Conservation (phyloP, 2,329 filamentous ascomycete genomes). For the Hymenotorrendiella dingleyae region DNA sequence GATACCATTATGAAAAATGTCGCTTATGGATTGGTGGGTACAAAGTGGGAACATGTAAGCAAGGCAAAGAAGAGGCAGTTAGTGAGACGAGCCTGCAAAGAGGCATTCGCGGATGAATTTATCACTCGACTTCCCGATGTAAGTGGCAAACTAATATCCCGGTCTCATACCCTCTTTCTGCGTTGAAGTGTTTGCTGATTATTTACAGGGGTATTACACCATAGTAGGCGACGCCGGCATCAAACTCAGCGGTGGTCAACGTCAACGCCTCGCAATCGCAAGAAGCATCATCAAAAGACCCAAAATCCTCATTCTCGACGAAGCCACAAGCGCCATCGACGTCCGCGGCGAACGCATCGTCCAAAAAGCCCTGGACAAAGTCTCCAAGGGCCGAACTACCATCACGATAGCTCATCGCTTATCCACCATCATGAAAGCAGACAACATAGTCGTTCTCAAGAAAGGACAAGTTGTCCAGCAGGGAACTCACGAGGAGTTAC, state of each 20-base stretch:
- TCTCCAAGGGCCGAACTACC: constrained; percentile 52
- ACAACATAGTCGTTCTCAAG: constrained; percentile 72
- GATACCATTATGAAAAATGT: constrained; percentile 58
- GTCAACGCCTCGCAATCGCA: constrained; percentile 32
- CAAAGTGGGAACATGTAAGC: constrained; percentile 14
- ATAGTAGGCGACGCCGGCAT: constrained; percentile 67
- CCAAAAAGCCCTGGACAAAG: constrained; percentile 45
- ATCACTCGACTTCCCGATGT: constrained; percentile 47
- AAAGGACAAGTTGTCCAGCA: constrained; percentile 67
- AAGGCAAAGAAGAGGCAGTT: constrained; percentile 13
- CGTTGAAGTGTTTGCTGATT: constrained; percentile 6
- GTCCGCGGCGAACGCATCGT: constrained; percentile 44
- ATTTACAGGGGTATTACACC: constrained; percentile 46
- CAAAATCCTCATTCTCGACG: constrained; percentile 63
- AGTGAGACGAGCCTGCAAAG: constrained; percentile 40
- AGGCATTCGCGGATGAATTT: constrained; percentile 53
- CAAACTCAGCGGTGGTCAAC: constrained; percentile 63
- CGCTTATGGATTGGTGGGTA: constrained; percentile 28
- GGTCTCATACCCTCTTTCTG: constrained; percentile 49
- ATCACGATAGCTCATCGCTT: constrained; percentile 61
- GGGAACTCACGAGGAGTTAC: constrained; percentile 67
- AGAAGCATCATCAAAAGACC: constrained; percentile 67
- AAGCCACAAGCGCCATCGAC: constrained; percentile 49
- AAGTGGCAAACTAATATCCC: too few relatives aligned
- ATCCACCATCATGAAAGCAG: constrained; percentile 69